Percentiles rank a stretch among this genome's conserved stretches.
These are phyloP conservation scores for Pistacia vera DNA, from an alignment of 345 rosid genomes.

Conservation along the genomic window DNA sequence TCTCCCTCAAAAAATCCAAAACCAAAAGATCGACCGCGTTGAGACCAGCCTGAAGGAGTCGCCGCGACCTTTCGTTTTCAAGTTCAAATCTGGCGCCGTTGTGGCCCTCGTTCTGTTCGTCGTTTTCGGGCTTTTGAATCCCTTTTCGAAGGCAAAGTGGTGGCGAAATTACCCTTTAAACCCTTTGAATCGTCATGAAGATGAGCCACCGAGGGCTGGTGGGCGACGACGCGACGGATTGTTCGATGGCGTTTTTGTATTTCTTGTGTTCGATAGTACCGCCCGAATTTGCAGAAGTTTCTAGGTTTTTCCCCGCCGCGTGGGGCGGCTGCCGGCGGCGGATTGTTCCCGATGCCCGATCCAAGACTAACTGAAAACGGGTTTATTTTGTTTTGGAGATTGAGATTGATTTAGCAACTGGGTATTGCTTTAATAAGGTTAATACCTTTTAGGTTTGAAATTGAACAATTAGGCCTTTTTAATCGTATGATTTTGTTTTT, in stretches of 20 bases:
- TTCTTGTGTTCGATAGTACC: constrained; percentile 75
- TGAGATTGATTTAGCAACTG: not conserved
- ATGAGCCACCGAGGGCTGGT: constrained; percentile 92
- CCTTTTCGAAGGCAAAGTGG: constrained; percentile 90
- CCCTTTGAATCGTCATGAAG: constrained; percentile 75
- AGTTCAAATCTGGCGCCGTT: constrained; percentile 99
- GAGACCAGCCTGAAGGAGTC: constrained; percentile 92
- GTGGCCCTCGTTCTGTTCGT: constrained; percentile 90
- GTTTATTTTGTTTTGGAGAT: not conserved
- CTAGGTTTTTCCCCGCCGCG: constrained; percentile 83
- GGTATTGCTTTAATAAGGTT: not conserved
- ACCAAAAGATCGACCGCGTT: constrained; percentile 96
- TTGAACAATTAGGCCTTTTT: not conserved
- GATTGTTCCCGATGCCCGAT: constrained; percentile 95
- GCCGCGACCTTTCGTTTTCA: constrained; percentile 96
- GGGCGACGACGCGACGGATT: constrained; percentile 86
- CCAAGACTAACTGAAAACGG: constrained; percentile 69
- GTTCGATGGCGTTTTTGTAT: constrained; percentile 93
- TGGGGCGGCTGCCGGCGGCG: constrained; percentile 63
- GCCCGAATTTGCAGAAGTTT: constrained; percentile 89
- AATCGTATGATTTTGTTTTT: not conserved
- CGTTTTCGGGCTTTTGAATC: constrained; percentile 88
- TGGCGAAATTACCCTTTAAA: constrained; percentile 86
- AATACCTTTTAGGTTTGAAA: too few relatives aligned
- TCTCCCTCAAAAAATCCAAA: constrained; percentile 69